Evolutionary conservation across 495 filamentous ascomycete genomes (phyloP), one percentile per base, ranked within the genome.

Genomic region (Thermochaetoides thermophila): DNA sequence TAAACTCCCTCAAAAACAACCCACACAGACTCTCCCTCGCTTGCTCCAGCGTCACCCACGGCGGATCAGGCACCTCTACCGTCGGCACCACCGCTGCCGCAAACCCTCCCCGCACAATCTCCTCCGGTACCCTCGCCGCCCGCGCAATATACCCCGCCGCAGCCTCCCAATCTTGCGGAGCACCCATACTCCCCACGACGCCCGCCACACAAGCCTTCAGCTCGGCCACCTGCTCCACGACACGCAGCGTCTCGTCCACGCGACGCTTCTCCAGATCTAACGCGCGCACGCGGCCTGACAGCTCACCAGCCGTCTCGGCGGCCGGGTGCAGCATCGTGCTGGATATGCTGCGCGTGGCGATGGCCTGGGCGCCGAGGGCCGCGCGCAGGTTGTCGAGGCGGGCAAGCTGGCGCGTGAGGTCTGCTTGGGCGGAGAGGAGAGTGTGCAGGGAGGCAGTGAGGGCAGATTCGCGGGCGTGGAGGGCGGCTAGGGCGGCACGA

Each of bases 81-180:
- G 79, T 95, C 1, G 89, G 87, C 11, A 97, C 91, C 54, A 92
- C 86, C 38, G 80, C 73, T 23, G 84, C 82, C 1, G 89, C 89
- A 49, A 96, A 97, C n/a, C 72, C 68, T 2, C 91, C 81, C 33
- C 78, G 63, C 27, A 86, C 63, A 39, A 95, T 85, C 0, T 77
- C 66, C 12, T 69, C 57, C 1, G 89, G 85, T 25, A 97, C 77
- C 42, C 78, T 72, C 26, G 72, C 68, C 4, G 91, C 84, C 8
- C 89, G 76, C 31, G 76, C 71, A 26, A 96, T 66, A 53, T 94
- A 96, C 21, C 69, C 78, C 24, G 89, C 89, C 3, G 89, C 89
- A 1, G 78, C 87, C 59, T 97, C 89, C 91, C 91, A 97, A 57
- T 96, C 91, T 55, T 97, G 89, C 24, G 91, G 80, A 2, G 84